Conservation (phyloP, 257 asterid genomes). For the Nicotiana attenuata region DNA sequence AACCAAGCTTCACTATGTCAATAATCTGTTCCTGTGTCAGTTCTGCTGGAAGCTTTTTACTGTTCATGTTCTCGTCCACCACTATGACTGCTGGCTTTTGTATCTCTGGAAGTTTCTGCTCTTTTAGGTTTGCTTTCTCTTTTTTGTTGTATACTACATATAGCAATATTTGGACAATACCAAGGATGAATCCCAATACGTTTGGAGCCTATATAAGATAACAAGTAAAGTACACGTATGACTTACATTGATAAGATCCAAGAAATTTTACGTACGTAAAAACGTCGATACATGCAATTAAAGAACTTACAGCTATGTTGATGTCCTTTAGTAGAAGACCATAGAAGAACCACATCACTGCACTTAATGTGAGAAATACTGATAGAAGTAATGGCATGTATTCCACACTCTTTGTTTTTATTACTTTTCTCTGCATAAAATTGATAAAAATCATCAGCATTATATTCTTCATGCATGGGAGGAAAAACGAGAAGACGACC, state of each 20-base stretch:
- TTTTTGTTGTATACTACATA: conserved; percentile 33
- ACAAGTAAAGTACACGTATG: background rate
- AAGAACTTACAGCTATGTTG: conserved; percentile 42
- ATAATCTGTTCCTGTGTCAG: conserved; percentile 32
- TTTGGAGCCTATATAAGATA: conserved; percentile 35
- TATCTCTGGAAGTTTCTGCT: conserved; percentile 18
- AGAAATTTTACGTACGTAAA: background rate
- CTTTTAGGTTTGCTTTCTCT: conserved; percentile 21
- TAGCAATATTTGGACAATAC: conserved; percentile 52
- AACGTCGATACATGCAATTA: background rate
- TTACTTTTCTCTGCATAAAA: conserved; percentile 41
- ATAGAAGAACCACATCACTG: conserved; percentile 52
- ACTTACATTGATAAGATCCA: background rate
- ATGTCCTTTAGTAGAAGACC: conserved; percentile 42
- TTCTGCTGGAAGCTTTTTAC: conserved; percentile 26
- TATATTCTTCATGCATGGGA: no score
- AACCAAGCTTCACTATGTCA: conserved; percentile 41
- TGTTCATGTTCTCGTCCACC: conserved; percentile 11
- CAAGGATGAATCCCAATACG: conserved; percentile 48
- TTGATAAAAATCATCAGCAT: background rate
- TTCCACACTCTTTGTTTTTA: conserved; percentile 43
- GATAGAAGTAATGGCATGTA: conserved; percentile 50
- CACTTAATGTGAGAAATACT: conserved; percentile 46
- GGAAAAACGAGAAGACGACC: background rate
- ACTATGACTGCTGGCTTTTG: conserved; percentile 12